Evolutionary conservation across 331 rosid genomes (phyloP).

Genomic region (Phaseolus coccineus): DNA sequence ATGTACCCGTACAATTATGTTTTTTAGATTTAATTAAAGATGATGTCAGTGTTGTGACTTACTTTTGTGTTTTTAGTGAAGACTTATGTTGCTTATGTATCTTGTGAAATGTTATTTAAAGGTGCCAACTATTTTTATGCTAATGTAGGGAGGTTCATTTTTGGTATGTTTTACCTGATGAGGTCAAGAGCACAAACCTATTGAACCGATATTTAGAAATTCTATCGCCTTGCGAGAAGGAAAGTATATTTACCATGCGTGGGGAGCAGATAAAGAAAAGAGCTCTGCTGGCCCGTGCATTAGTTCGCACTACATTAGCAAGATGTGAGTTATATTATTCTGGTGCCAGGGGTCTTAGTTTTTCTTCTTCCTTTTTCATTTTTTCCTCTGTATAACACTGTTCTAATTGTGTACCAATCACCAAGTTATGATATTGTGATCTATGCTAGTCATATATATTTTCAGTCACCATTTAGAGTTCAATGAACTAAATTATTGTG

Average conservation of each 20-base stretch:
- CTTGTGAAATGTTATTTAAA: slow-evolving; percentile 13
- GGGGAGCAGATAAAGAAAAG: slow-evolving; percentile 70
- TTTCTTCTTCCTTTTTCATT: slow-evolving; percentile 13
- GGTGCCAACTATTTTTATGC: background rate
- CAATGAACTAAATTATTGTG: slow-evolving; percentile 3
- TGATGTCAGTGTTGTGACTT: slow-evolving; percentile 13
- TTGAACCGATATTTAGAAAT: slow-evolving; percentile 68
- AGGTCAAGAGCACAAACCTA: slow-evolving; percentile 62
- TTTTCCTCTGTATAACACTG: slow-evolving; percentile 20
- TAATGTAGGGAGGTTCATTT: slow-evolving; percentile 80
- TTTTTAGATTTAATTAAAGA: background rate
- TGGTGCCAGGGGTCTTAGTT: background rate
- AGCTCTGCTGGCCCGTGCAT: slow-evolving; percentile 75
- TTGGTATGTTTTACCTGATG: slow-evolving; percentile 83
- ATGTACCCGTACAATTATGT: background rate
- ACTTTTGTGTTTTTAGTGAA: slow-evolving; percentile 1
- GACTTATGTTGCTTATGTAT: slow-evolving; percentile 13
- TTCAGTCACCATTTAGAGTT: slow-evolving; percentile 3
- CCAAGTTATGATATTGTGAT: slow-evolving; percentile 25
- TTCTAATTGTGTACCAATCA: slow-evolving; percentile 3
- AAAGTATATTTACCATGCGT: slow-evolving; percentile 56
- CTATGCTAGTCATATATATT: background rate
- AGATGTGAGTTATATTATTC: slow-evolving; percentile 69
- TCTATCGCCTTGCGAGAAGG: slow-evolving; percentile 74
- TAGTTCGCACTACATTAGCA: slow-evolving; percentile 86